Base-by-base conservation (phyloP, 1,284 basidiomycete genomes). In the Singerocomus inundabilis region DNA sequence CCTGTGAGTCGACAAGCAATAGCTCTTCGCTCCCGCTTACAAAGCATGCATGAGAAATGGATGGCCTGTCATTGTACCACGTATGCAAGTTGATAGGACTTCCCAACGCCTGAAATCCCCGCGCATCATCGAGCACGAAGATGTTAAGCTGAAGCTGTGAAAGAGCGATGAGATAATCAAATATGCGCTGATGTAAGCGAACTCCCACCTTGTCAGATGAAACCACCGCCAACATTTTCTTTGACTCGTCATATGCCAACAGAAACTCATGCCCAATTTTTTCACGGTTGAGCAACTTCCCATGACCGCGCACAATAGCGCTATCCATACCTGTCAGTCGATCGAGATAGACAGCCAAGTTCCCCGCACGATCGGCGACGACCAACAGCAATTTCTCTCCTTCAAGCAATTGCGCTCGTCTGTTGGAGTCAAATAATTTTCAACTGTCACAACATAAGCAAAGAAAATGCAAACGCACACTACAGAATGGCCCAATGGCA, bases 181-280 rank as follows among this genome's bases (percentile, higher is more conserved):
- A 12, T 2, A 1, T 12, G 2, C 4, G 4, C 1, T 24, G 5
- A 36, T 8, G 12, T 16, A 38, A 35, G 16, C 11, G 3, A 34
- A n/a, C 2, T 49, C 58, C 2, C 18, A 75, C 79, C 60, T 73
- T 74, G 3, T 70, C 66, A 0, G 67, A 57, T 8, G 70, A 67
- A 31, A 76, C 77, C 0, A 83, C 51, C 0, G 70, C 70, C 15
- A 82, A 57, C 60, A 72, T 71, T 0, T 73, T 71, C 53, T 74
- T 78, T 7, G 59, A 57, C 56, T 83, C 81, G 35, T 83, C 77
- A 47, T 73, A 80, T 0, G 80, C 67, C 3, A 82, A 45, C 5
- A 75, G 13, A 34, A 72, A 67, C 7, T 75, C 58, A 1, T 65
- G 58, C 0, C 78, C 81, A 3, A 79, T 69, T 53, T 74, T 78